Conservation (phyloP, 202 grass and related monocot genomes). For the Brachypodium distachyon region DNA sequence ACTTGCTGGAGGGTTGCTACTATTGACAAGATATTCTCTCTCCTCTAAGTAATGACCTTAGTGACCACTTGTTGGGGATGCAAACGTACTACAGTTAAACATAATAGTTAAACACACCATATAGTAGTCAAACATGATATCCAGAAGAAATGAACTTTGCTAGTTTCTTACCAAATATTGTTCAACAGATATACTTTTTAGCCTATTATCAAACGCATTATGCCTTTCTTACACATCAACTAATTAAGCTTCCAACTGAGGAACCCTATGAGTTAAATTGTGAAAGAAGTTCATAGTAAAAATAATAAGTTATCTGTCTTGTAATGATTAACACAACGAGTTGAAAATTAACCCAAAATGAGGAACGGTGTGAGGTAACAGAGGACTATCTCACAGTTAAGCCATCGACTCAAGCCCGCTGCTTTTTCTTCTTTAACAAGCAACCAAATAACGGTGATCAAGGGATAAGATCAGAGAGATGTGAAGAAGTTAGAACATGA, state of each 20-base stretch:
- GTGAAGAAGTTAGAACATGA: background rate
- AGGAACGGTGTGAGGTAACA: background rate
- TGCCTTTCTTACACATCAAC: background rate
- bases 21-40: no score
- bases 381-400: background rate
- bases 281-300: background rate
- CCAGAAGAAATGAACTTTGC: conserved; percentile 1
- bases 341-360: background rate
- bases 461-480: background rate
- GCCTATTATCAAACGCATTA: background rate
- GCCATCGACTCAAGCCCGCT: background rate
- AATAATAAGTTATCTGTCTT: background rate
- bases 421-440: background rate
- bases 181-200: background rate
- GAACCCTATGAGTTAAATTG: background rate
- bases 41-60: no score
- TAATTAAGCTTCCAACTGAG: background rate
- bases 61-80: no score
- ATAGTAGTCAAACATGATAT: background rate
- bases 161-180: background rate
- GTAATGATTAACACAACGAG: background rate
- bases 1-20: no score
- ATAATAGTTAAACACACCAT: no score
- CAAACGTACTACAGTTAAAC: no score
- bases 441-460: background rate